These are phyloP conservation scores for Chenopodium album DNA, from an alignment of 148 eudicot species.

Conservation along the genomic window DNA sequence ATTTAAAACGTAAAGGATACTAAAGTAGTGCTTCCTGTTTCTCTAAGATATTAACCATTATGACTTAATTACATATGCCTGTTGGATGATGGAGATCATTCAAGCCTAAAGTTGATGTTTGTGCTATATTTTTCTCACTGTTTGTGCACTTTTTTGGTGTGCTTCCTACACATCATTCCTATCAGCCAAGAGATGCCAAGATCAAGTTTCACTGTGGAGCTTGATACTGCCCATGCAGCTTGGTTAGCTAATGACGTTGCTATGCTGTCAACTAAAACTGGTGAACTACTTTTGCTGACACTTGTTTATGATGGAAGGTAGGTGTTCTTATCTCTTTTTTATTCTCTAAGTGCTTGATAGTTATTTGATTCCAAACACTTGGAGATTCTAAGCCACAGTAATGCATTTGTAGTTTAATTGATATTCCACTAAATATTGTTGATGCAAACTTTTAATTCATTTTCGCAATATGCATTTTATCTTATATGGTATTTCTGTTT, in stretches of 20 bases:
- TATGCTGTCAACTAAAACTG: slow-evolving; percentile 85
- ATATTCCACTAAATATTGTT: too few relatives aligned
- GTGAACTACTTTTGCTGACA: slow-evolving; percentile 84
- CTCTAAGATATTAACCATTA: background rate
- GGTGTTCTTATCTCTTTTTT: slow-evolving; percentile 19
- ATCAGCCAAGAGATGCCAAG: slow-evolving; percentile 85
- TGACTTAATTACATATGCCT: background rate
- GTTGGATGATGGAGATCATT: background rate
- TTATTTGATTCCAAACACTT: background rate
- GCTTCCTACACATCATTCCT: background rate
- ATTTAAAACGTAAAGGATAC: background rate
- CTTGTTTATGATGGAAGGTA: slow-evolving; percentile 97
- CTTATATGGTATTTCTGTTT: background rate
- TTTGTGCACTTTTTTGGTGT: background rate
- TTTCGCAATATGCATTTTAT: background rate
- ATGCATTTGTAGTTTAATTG: background rate
- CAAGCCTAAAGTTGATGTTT: background rate
- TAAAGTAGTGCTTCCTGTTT: background rate
- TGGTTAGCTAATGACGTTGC: slow-evolving; percentile 95
- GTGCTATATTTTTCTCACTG: background rate
- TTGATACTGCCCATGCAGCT: slow-evolving; percentile 94
- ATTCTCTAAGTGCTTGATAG: background rate
- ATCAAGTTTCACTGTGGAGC: slow-evolving; percentile 79
- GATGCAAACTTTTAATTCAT: background rate
- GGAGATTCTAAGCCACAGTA: background rate